Percentiles rank a stretch among this genome's conserved stretches.
phyloP scores from a whole-genome alignment of 148 eudicot genomes.

The Rhododendron williamsianum region DNA sequence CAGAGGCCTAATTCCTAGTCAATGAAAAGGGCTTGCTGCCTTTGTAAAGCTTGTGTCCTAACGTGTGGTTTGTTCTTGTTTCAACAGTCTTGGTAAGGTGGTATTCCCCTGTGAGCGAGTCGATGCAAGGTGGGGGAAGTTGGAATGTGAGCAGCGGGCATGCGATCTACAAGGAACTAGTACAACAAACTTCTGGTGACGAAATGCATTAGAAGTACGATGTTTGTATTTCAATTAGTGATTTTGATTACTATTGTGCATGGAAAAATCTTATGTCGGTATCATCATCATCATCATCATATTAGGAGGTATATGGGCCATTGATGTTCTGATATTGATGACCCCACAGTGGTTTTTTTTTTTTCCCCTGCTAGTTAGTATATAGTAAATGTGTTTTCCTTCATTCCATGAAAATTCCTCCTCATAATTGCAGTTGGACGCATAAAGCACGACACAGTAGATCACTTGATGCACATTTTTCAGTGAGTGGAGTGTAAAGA shows the following conservation, averaged over 20 bases:
- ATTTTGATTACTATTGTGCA: neutral
- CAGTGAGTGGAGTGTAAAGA: too few species aligned
- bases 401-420: too few species aligned
- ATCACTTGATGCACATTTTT: too few species aligned
- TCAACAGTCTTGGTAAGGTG: slow-evolving; percentile 61
- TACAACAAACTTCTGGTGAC: slow-evolving; percentile 23
- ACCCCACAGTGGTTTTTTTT: too few species aligned
- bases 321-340: too few species aligned
- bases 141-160: slow-evolving; percentile 78
- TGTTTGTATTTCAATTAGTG: neutral
- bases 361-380: too few species aligned
- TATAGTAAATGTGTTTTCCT: too few species aligned
- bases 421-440: too few species aligned
- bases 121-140: slow-evolving; percentile 92
- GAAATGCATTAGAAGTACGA: slow-evolving; percentile 4
- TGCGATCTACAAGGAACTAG: slow-evolving; percentile 67
- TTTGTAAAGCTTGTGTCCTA: neutral
- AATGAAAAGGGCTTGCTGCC: neutral
- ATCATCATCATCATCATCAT: too few species aligned
- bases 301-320: too few species aligned
- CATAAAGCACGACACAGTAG: too few species aligned
- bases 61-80: slow-evolving; percentile 2
- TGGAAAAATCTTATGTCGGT: too few species aligned
- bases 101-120: slow-evolving; percentile 77
- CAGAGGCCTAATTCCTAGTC: neutral